Evolutionary conservation across 2,329 filamentous ascomycete species (phyloP).

Genomic region (Fusarium vanettenii): DNA sequence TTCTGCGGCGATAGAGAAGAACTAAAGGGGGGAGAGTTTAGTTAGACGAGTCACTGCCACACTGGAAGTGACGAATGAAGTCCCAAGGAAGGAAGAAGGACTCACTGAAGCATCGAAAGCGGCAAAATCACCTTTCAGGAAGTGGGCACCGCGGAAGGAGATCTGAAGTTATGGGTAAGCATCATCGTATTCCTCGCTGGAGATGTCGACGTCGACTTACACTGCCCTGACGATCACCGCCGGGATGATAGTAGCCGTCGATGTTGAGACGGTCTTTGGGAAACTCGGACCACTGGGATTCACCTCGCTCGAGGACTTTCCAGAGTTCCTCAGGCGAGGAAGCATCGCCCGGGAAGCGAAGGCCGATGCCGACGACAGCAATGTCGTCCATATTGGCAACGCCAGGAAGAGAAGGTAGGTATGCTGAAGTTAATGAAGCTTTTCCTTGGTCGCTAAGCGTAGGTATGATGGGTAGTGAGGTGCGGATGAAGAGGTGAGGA

Average conservation of each 20-base stretch:
- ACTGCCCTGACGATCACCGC: conserved; percentile 60
- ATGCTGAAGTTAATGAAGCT: neutral
- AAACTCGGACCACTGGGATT: conserved; percentile 62
- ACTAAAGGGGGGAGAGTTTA: conserved; percentile 48
- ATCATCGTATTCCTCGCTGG: neutral
- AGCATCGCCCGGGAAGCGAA: conserved; percentile 64
- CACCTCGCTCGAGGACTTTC: conserved; percentile 57
- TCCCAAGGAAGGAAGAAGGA: neutral
- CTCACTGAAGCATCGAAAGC: conserved; percentile 63
- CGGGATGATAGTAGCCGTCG: conserved; percentile 65
- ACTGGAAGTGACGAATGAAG: neutral
- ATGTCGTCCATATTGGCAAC: conserved; percentile 55
- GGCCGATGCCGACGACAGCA: conserved; percentile 63
- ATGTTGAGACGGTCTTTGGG: conserved; percentile 62
- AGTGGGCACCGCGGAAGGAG: conserved; percentile 62
- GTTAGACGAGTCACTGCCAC: neutral
- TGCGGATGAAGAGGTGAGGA: neutral
- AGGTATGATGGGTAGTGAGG: neutral
- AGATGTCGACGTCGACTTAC: conserved; percentile 48
- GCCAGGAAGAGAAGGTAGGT: neutral
- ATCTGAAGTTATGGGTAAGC: conserved; percentile 48
- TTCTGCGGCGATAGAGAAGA: conserved; percentile 62
- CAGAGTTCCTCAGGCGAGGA: conserved; percentile 58
- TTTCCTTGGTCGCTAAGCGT: neutral
- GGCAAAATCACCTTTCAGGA: conserved; percentile 59